Conservation (phyloP, 2,329 filamentous ascomycete species). For the Paecilomyces sp. region DNA sequence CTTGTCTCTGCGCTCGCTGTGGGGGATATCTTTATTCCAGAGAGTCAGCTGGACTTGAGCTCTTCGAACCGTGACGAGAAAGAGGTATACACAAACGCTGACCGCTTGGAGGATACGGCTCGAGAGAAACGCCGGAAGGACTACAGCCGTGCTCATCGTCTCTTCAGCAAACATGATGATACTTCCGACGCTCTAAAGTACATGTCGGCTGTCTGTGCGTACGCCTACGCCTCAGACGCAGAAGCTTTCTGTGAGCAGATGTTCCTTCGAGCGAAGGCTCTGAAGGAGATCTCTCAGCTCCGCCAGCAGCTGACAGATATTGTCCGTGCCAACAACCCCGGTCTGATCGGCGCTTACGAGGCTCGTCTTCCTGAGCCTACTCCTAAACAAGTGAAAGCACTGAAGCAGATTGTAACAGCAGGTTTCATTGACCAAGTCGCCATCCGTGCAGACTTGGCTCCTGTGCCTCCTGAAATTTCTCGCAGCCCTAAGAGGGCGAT, state of each 20-base stretch:
- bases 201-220: constrained; percentile 80
- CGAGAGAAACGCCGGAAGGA: constrained; percentile 58
- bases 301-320: constrained; percentile 76
- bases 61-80: constrained; percentile 39
- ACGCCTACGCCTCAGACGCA: constrained; percentile 60
- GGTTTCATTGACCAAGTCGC: constrained; percentile 94
- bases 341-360: constrained; percentile 31
- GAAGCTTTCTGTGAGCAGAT: constrained; percentile 72
- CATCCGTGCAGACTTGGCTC: constrained; percentile 80
- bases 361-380: constrained; percentile 52
- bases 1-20: constrained; percentile 84
- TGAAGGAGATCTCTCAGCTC: constrained; percentile 79
- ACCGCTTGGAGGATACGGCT: constrained; percentile 64
- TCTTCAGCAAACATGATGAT: constrained; percentile 74
- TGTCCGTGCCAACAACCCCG: constrained; percentile 64
- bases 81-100: constrained; percentile 51
- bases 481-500: constrained; percentile 77
- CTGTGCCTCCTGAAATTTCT: constrained; percentile 58
- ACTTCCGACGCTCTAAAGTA: constrained; percentile 84
- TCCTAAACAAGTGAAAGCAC: constrained; percentile 63
- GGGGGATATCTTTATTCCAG: constrained; percentile 77
- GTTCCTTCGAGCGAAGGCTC: constrained; percentile 80
- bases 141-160: constrained; percentile 66
- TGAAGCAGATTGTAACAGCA: constrained; percentile 86
- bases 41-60: constrained; percentile 65